Base-by-base conservation (phyloP, 2,329 filamentous ascomycete genomes). In the Scolecobasidium constrictum region DNA sequence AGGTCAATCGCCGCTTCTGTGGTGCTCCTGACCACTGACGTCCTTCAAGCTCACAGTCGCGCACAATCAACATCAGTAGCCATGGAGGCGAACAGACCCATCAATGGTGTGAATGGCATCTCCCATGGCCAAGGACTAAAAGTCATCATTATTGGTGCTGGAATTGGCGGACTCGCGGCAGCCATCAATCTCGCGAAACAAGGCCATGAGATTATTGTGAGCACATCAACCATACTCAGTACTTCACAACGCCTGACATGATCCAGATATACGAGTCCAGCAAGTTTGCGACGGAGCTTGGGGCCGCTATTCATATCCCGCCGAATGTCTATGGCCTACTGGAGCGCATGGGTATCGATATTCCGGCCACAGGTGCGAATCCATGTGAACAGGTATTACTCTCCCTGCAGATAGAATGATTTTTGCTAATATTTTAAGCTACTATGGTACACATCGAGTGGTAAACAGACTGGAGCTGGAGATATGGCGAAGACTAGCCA, bases 271-370 rank as follows among this genome's bases (percentile, higher is more conserved):
- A 67, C 39, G 75, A 80, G 49, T 68, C 75, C 52, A 77, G 74
- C 0, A 60, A 61, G 2, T 69, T 78, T 23, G 68, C 69, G 13
- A 69, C 62, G 40, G 76, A 80, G 54, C 58, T 66, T 1, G 77
- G 77, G 0, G 76, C 77, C 3, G 77, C 77, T 0, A 67, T 81
- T n/a, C 75, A 81, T 50, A 54, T 81, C 4, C 69, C 73, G 0
- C 75, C 78, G 1, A 83, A 82, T 50, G 62, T 68, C 2, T 77
- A 78, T 53, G 72, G 73, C 0, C 56, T 81, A 2, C 59, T 82
- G 3, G 56, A 58, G 9, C 57, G 65, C 22, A 55, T 71, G 38
- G 67, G 68, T 0, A 48, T 72, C 2, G 54, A 57, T 38, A 58
- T 64, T 0, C 60, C 64, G 43, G 53, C 55, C 0, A 60, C 60